phyloP scores from a whole-genome alignment of 495 filamentous ascomycete genomes.

The Xylaria telfairii region DNA sequence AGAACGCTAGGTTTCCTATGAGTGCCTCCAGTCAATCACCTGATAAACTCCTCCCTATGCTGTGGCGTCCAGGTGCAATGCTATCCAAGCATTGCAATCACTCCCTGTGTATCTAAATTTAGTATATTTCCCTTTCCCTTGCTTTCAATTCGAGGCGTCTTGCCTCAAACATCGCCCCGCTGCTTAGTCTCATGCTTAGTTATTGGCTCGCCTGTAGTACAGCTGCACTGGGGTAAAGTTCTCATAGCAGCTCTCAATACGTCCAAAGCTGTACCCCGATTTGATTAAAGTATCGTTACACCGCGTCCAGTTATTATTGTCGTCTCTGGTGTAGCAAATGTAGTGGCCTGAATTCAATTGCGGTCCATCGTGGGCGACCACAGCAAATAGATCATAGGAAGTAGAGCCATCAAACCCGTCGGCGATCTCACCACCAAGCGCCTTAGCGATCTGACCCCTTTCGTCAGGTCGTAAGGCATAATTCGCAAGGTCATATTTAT shows the following conservation, averaged over 20 bases:
- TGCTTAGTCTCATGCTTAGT: not conserved
- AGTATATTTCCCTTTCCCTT: not conserved
- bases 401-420: conserved; percentile 29
- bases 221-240: conserved; percentile 28
- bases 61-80: conserved; percentile 9
- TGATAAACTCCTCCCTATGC: conserved; percentile 3
- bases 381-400: conserved; percentile 53
- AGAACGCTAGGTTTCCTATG: not conserved
- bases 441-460: conserved; percentile 23
- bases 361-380: conserved; percentile 45
- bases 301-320: conserved; percentile 41
- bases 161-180: not conserved
- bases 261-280: too few relatives aligned
- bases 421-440: conserved; percentile 3
- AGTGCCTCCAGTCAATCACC: not conserved
- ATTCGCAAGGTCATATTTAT: not conserved
- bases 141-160: not conserved
- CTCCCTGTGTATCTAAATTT: not conserved
- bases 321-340: conserved; percentile 41
- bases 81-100: conserved; percentile 2
- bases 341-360: conserved; percentile 51
- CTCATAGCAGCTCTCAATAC: not conserved
- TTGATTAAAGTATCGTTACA: conserved; percentile 47
- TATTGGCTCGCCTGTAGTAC: conserved; percentile 33
- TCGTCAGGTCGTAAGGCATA: not conserved